These are phyloP conservation scores for Lepiota brunneoincarnata DNA, from an alignment of 768 basidiomycete genomes.

Conservation along the genomic window DNA sequence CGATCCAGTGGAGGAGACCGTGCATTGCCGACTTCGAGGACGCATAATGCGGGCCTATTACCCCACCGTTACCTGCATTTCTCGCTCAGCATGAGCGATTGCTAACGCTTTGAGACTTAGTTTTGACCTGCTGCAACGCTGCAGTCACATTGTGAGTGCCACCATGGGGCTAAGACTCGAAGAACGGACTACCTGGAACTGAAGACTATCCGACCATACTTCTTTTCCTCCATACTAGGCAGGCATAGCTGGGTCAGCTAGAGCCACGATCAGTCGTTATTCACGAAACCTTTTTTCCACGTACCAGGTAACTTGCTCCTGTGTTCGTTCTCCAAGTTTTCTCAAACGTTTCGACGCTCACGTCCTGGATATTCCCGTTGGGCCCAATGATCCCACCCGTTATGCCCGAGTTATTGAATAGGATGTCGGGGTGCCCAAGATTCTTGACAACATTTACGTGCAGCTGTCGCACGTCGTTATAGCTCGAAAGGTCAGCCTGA, in stretches of 20 bases:
- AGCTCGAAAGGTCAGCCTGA: slow-evolving; percentile 46
- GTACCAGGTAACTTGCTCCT: slow-evolving; percentile 44
- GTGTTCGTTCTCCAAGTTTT: slow-evolving; percentile 46
- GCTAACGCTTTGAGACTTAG: background rate
- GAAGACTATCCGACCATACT: slow-evolving; percentile 49
- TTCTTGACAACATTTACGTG: slow-evolving; percentile 38
- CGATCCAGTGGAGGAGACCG: slow-evolving; percentile 55
- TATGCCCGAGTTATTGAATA: slow-evolving; percentile 51
- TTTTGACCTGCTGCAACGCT: slow-evolving; percentile 44
- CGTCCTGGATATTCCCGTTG: slow-evolving; percentile 41
- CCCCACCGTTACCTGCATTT: slow-evolving; percentile 41
- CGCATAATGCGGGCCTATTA: slow-evolving; percentile 56
- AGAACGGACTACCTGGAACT: slow-evolving; percentile 39
- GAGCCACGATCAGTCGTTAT: background rate
- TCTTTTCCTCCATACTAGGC: slow-evolving; percentile 46
- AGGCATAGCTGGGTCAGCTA: slow-evolving; percentile 51
- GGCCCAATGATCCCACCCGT: slow-evolving; percentile 40
- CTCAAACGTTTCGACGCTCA: slow-evolving; percentile 44
- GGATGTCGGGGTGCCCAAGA: slow-evolving; percentile 47
- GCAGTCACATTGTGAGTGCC: background rate
- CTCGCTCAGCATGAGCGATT: background rate
- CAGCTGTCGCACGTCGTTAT: slow-evolving; percentile 41
- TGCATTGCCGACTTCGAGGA: slow-evolving; percentile 55
- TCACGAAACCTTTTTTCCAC: slow-evolving; percentile 9
- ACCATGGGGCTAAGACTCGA: background rate